Evolutionary conservation across 2,329 filamentous ascomycete genomes (phyloP).

Genomic region (Fusarium pininemorale): DNA sequence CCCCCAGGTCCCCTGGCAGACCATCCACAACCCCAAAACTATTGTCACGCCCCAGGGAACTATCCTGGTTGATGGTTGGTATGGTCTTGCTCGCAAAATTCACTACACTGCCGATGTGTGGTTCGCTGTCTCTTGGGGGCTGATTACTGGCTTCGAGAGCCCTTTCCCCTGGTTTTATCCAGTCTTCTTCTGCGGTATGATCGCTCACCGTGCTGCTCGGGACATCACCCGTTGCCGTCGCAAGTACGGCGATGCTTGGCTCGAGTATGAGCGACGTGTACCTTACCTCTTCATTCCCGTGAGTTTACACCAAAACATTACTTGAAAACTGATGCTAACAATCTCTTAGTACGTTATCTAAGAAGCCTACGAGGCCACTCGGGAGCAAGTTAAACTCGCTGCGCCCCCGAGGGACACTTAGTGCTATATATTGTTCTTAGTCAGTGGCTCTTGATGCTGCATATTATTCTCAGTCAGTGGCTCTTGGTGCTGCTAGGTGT

Average conservation of each 20-base stretch:
- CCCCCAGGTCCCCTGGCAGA: constrained; percentile 90
- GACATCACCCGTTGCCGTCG: constrained; percentile 80
- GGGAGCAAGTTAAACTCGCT: background rate
- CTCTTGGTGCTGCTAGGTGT: background rate
- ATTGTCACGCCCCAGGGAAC: constrained; percentile 78
- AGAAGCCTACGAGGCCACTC: constrained; percentile 7
- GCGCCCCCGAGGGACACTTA: background rate
- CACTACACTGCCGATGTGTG: constrained; percentile 61
- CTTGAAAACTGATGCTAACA: constrained; percentile 20
- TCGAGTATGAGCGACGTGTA: constrained; percentile 79
- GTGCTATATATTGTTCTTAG: constrained; percentile 4
- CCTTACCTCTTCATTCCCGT: constrained; percentile 86
- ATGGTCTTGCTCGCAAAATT: constrained; percentile 74
- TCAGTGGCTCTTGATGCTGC: background rate
- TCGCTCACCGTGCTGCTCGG: constrained; percentile 78
- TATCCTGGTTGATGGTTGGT: constrained; percentile 88
- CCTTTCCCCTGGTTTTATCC: constrained; percentile 94
- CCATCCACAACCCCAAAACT: constrained; percentile 79
- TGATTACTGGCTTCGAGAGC: constrained; percentile 65
- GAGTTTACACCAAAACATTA: background rate
- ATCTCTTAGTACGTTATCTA: constrained; percentile 54
- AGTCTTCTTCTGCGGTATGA: constrained; percentile 84
- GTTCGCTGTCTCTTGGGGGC: constrained; percentile 61
- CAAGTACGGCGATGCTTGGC: constrained; percentile 86
- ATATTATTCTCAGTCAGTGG: background rate